These are phyloP conservation scores for Lipomyces anomalus DNA, from an alignment of 805 yeast genomes.

Conservation along the genomic window DNA sequence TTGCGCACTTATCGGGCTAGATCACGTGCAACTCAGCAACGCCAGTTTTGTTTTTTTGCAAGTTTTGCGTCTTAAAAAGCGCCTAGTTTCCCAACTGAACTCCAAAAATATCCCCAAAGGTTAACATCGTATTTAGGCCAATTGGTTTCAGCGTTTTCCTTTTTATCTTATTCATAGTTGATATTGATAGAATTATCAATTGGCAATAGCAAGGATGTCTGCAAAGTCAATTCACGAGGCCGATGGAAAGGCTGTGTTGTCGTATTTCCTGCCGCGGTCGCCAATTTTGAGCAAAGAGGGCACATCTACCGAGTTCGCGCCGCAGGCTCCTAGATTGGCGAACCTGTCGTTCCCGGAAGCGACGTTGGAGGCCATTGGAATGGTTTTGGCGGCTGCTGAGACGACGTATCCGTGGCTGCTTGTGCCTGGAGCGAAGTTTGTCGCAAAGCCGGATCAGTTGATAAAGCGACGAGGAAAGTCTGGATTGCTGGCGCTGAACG, in stretches of 20 bases:
- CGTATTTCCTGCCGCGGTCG: constrained; percentile 39
- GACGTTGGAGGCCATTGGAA: constrained; percentile 27
- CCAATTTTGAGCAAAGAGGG: constrained; percentile 32
- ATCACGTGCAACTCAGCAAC: too few relatives aligned
- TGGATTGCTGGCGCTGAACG: constrained; percentile 41
- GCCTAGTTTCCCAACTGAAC: too few relatives aligned
- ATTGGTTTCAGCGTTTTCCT: too few relatives aligned
- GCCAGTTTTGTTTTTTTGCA: too few relatives aligned
- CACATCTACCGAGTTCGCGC: constrained; percentile 24
- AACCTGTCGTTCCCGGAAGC: constrained; percentile 32
- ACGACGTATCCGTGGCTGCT: constrained; percentile 39
- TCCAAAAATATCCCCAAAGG: too few relatives aligned
- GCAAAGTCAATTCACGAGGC: constrained; percentile 44
- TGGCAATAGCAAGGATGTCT: constrained; percentile 31
- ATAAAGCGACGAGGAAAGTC: constrained; percentile 45
- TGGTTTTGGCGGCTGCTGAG: constrained; percentile 34
- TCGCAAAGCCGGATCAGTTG: constrained; percentile 44
- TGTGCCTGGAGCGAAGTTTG: constrained; percentile 36
- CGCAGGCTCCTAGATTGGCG: constrained; percentile 25
- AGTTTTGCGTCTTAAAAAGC: too few relatives aligned
- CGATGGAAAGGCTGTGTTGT: constrained; percentile 42
- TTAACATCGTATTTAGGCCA: too few relatives aligned
- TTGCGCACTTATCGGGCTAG: too few relatives aligned
- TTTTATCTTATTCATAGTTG: not conserved
- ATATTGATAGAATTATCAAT: not conserved